phyloP scores from a whole-genome alignment of 2,329 filamentous ascomycete species.

The Scedosporium boydii region DNA sequence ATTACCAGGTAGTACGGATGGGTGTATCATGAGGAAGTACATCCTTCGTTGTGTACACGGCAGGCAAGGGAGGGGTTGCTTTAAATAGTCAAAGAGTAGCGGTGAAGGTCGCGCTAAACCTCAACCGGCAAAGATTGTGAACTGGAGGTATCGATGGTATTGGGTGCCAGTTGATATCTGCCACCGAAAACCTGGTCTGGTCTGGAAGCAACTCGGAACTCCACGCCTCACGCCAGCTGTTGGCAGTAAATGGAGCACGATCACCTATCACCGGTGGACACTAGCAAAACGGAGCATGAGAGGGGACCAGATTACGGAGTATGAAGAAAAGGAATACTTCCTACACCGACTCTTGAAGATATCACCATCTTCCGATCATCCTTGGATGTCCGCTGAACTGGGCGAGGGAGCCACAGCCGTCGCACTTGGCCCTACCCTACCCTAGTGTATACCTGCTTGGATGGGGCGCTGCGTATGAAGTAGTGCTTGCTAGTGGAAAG shows the following conservation, averaged over 20 bases:
- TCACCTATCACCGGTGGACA: too few species aligned
- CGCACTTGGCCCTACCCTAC: too few species aligned
- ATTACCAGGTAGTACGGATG: too few species aligned
- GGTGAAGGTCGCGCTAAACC: constrained; percentile 4
- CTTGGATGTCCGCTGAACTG: too few species aligned
- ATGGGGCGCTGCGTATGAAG: not conserved
- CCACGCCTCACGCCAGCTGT: not conserved
- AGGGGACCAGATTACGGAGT: too few species aligned
- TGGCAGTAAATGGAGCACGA: too few species aligned
- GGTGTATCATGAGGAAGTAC: not conserved
- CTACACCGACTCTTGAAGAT: too few species aligned
- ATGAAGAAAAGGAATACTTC: too few species aligned
- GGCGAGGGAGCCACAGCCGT: too few species aligned
- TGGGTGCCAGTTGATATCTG: not conserved
- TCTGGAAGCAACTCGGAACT: not conserved
- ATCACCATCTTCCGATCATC: too few species aligned
- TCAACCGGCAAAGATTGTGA: not conserved
- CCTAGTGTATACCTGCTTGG: not conserved
- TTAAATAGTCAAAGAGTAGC: constrained; percentile 6
- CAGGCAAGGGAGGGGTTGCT: constrained; percentile 5
- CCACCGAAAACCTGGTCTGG: not conserved
- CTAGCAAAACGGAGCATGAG: too few species aligned
- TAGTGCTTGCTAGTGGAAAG: not conserved
- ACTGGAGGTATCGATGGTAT: not conserved
- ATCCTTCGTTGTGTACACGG: not conserved